Conservation (phyloP, 768 basidiomycete species). For the Suillus subalutaceus region DNA sequence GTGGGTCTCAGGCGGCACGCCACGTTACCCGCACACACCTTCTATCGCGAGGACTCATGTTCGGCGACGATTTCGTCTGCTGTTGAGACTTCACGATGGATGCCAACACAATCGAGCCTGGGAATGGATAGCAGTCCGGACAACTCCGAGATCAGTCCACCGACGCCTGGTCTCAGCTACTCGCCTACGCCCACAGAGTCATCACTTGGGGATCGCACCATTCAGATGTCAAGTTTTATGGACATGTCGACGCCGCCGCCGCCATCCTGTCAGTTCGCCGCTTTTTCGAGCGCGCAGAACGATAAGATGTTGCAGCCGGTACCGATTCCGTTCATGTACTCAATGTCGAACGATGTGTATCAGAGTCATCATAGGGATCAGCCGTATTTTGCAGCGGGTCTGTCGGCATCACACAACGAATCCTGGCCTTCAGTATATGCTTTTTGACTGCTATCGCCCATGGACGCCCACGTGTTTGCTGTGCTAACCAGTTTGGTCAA, state of each 20-base stretch:
- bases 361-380: background rate
- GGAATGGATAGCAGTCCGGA: slow-evolving; percentile 28
- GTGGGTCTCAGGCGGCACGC: slow-evolving; percentile 41
- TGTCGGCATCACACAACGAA: slow-evolving; percentile 5
- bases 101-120: background rate
- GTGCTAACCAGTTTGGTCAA: slow-evolving; percentile 1
- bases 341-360: slow-evolving; percentile 19
- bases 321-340: slow-evolving; percentile 23
- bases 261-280: slow-evolving; percentile 34
- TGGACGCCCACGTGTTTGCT: background rate
- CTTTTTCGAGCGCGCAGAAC: slow-evolving; percentile 38
- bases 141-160: slow-evolving; percentile 39
- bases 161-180: slow-evolving; percentile 59
- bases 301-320: slow-evolving; percentile 30
- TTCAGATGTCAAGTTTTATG: slow-evolving; percentile 57
- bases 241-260: slow-evolving; percentile 44
- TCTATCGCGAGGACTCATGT: slow-evolving; percentile 21
- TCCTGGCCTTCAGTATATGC: slow-evolving; percentile 11
- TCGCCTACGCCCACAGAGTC: slow-evolving; percentile 66
- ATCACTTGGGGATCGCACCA: slow-evolving; percentile 54
- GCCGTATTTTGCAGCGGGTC: background rate
- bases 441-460: slow-evolving; percentile 4
- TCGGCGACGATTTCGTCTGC: slow-evolving; percentile 4
- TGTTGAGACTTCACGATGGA: slow-evolving; percentile 8
- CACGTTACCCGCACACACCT: slow-evolving; percentile 44